Conservation (phyloP, 2,329 filamentous ascomycete species). For the Neurospora crassa region DNA sequence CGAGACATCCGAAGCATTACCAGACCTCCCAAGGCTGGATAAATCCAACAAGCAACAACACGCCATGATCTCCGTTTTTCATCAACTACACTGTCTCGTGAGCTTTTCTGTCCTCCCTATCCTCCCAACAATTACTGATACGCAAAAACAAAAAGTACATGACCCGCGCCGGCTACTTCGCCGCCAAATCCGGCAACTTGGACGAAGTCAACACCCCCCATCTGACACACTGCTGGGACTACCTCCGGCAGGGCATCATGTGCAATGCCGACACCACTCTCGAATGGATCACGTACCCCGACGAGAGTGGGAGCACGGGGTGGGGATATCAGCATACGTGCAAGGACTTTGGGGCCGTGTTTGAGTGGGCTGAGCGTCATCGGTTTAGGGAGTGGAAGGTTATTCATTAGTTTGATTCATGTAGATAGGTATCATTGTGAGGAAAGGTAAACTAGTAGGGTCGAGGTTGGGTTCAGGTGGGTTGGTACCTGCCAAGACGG, state of each 20-base stretch:
- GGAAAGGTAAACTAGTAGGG: no score
- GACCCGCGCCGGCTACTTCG: constrained; percentile 22
- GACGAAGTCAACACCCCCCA: constrained; percentile 25
- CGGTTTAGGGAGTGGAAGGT: not conserved
- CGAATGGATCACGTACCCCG: constrained; percentile 23
- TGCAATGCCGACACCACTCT: constrained; percentile 29
- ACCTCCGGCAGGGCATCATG: constrained; percentile 28
- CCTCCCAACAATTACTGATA: not conserved
- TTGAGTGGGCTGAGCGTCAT: constrained; percentile 21
- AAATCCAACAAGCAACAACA: not conserved
- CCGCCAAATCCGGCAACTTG: constrained; percentile 25
- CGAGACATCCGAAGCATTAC: not conserved
- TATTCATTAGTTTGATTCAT: not conserved
- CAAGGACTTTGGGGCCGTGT: constrained; percentile 22
- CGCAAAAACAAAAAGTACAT: not conserved
- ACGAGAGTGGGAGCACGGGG: constrained; percentile 23
- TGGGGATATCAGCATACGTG: constrained; percentile 28
- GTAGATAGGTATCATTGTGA: no score
- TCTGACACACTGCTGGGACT: constrained; percentile 30
- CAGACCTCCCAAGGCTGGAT: not conserved
- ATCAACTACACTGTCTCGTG: constrained; percentile 32
- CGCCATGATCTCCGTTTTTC: constrained; percentile 28
- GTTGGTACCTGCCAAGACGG: not conserved
- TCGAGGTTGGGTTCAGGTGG: not conserved
- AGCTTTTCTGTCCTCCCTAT: constrained; percentile 2